A percentile compares a stretch with the other conserved stretches of the same genome.
Conservation (phyloP, 768 basidiomycete species). For the Lactarius indigo region DNA sequence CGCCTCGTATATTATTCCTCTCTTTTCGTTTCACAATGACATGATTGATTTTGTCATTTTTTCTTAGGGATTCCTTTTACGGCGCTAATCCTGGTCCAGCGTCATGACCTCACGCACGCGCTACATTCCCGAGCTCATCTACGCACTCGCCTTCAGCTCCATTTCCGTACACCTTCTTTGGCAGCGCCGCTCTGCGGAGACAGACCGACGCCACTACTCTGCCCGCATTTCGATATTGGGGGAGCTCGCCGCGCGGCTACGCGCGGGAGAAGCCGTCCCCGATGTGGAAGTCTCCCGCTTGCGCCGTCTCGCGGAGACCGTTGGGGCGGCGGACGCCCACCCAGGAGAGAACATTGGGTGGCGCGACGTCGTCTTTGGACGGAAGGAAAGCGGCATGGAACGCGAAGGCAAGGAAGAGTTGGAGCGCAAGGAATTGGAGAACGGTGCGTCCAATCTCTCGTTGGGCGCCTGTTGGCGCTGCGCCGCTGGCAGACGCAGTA, state of each 20-base stretch:
- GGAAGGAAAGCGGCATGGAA: conserved; percentile 19
- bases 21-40: not conserved
- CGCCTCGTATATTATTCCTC: not conserved
- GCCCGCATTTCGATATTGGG: conserved; percentile 64
- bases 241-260: conserved; percentile 51
- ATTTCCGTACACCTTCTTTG: conserved; percentile 63
- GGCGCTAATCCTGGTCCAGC: not conserved
- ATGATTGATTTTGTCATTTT: not conserved
- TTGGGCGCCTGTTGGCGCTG: not conserved
- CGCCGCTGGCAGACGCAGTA: not conserved
- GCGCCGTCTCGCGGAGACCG: conserved; percentile 47
- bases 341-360: conserved; percentile 18
- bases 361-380: conserved; percentile 19
- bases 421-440: conserved; percentile 17
- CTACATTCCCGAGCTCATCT: conserved; percentile 64
- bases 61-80: not conserved
- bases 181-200: conserved; percentile 46
- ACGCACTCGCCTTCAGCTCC: conserved; percentile 61
- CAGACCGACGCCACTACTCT: conserved; percentile 50
- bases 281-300: conserved; percentile 52
- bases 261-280: conserved; percentile 42
- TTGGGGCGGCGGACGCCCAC: conserved; percentile 21
- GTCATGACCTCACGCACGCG: conserved; percentile 27
- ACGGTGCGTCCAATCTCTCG: conserved; percentile 6
- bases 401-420: conserved; percentile 20